A percentile compares a stretch with the other conserved stretches of the same genome.
Evolutionary conservation across 176 grass and related monocot species (phyloP).

Genomic region (bread wheat (Triticum aestivum)): IWGSC_CS_RefSeq_v2.1 NC_057800.1:140108189-140108688

Average conservation of each 20-base stretch:
- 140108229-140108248: not conserved
- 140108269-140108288: conserved; percentile 43
- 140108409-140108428: not conserved
- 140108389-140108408: not conserved
- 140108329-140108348: conserved; percentile 1
- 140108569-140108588: conserved; percentile 17
- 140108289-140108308: conserved; percentile 56
- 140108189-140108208: not conserved
- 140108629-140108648: conserved; percentile 1
- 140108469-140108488: not conserved
- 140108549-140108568: conserved; percentile 33
- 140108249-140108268: not conserved
- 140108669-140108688: not conserved
- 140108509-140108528: not conserved
- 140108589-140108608: conserved; percentile 25
- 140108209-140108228: not conserved
- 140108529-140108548: conserved; percentile 33
- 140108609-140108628: not conserved
- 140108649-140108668: not conserved
- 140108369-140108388: not conserved
- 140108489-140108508: conserved; percentile 30
- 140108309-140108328: not conserved
- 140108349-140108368: not conserved
- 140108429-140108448: not conserved
- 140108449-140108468: not conserved